Evolutionary conservation across 169 alveolate species (phyloP).

Genomic region (Perkinsus olseni): DNA sequence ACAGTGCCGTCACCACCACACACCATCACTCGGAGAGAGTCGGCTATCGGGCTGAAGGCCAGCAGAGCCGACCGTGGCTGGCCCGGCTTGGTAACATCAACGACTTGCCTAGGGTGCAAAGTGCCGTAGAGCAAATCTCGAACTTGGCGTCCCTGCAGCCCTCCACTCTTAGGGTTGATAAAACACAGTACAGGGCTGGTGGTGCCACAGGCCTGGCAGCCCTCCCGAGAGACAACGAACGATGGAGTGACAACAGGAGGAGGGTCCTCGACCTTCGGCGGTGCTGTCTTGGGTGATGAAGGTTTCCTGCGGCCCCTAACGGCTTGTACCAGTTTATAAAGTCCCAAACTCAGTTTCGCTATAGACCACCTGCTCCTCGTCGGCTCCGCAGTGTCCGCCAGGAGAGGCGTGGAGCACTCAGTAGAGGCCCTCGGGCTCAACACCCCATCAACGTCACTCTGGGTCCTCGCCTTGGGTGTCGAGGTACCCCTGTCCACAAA

Average conservation of each 20-base stretch:
- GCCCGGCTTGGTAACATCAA: slow-evolving; percentile 22
- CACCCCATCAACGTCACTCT: slow-evolving; percentile 13
- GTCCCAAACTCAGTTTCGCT: neutral
- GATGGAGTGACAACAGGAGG: neutral
- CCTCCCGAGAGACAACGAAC: neutral
- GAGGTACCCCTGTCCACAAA: neutral
- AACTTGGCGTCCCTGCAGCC: slow-evolving; percentile 33
- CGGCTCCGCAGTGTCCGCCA: neutral
- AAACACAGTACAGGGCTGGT: slow-evolving; percentile 30
- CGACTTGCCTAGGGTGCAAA: slow-evolving; percentile 40
- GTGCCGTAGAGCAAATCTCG: slow-evolving; percentile 20
- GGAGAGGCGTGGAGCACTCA: neutral
- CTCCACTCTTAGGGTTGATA: slow-evolving; percentile 46
- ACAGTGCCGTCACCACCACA: slow-evolving; percentile 69
- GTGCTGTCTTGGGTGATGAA: neutral
- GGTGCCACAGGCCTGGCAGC: neutral
- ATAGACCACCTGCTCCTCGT: neutral
- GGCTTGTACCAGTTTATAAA: neutral
- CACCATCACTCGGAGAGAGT: slow-evolving; percentile 33
- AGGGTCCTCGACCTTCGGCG: neutral
- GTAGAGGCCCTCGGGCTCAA: neutral
- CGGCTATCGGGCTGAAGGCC: slow-evolving; percentile 29
- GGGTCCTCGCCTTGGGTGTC: neutral
- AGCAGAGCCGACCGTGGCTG: slow-evolving; percentile 30
- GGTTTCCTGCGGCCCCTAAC: neutral